Conservation (phyloP, 179 eudicot genomes). For the Patellifolia procumbens region DNA sequence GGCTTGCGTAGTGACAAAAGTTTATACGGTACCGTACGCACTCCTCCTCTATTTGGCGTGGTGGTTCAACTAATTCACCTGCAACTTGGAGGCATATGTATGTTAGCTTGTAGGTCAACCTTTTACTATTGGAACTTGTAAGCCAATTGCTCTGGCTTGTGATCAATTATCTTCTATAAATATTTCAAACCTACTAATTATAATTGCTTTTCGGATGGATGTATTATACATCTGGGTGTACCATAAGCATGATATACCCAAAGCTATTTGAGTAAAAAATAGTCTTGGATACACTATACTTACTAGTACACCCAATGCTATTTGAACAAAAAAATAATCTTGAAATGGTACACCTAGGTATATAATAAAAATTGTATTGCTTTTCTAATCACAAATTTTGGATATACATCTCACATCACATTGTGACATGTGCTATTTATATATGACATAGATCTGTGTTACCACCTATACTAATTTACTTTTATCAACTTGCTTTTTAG, state of each 20-base stretch:
- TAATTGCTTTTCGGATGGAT: background rate
- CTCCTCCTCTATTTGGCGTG: background rate
- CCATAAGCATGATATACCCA: too few relatives aligned
- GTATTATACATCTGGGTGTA: too few relatives aligned
- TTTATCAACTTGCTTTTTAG: background rate
- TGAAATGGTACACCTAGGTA: too few relatives aligned
- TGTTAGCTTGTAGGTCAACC: constrained; percentile 7
- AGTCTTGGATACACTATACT: background rate
- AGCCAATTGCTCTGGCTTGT: background rate
- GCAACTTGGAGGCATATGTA: constrained; percentile 1
- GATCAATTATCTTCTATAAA: background rate
- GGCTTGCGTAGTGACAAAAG: too few relatives aligned
- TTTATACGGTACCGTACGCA: background rate
- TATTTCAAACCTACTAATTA: background rate
- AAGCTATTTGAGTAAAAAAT: too few relatives aligned
- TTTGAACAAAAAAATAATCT: too few relatives aligned
- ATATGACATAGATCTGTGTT: constrained; percentile 2
- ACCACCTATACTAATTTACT: too few relatives aligned
- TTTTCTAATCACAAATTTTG: too few relatives aligned
- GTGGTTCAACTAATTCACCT: constrained; percentile 18
- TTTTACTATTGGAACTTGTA: background rate
- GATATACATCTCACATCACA: background rate
- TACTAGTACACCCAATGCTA: too few relatives aligned
- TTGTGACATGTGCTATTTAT: background rate
- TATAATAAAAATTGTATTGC: too few relatives aligned